phyloP scores from a whole-genome alignment of 164 flowering plant species.

The Liriodendron chinense region DNA sequence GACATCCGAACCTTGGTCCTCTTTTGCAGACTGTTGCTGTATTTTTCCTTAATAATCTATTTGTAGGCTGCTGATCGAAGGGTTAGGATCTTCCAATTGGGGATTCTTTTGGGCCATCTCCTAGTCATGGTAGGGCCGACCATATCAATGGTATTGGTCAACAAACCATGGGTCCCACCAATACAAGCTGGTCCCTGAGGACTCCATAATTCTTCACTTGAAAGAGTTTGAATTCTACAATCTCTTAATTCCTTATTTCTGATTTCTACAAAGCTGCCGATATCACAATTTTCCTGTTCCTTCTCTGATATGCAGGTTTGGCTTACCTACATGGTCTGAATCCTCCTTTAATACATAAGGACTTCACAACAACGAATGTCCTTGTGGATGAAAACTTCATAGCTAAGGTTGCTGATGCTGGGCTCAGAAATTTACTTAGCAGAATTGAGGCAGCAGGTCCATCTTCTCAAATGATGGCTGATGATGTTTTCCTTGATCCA shows the following conservation, averaged over 20 bases:
- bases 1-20: not conserved
- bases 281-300: conserved; percentile 9
- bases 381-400: conserved; percentile 85
- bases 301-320: conserved; percentile 54
- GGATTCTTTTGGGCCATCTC: not conserved
- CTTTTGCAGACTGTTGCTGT: not conserved
- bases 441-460: conserved; percentile 63
- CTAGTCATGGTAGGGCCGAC: not conserved
- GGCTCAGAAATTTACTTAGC: conserved; percentile 64
- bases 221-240: not conserved
- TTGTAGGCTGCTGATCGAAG: not conserved
- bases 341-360: conserved; percentile 80
- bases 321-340: conserved; percentile 73
- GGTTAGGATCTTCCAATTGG: not conserved
- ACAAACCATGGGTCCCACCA: not conserved
- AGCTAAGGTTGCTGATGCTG: conserved; percentile 91
- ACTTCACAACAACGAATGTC: conserved; percentile 85
- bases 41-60: not conserved
- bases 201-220: not conserved
- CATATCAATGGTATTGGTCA: not conserved
- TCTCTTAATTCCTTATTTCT: not conserved
- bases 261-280: conserved; percentile 2
- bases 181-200: not conserved
- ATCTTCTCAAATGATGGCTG: conserved; percentile 55
- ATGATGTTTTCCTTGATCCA: conserved; percentile 76